Evolutionary conservation across 108 stramenopile genomes (phyloP), one percentile per base, ranked within the genome.

Genomic region (Cyclostephanos tholiformis): DNA sequence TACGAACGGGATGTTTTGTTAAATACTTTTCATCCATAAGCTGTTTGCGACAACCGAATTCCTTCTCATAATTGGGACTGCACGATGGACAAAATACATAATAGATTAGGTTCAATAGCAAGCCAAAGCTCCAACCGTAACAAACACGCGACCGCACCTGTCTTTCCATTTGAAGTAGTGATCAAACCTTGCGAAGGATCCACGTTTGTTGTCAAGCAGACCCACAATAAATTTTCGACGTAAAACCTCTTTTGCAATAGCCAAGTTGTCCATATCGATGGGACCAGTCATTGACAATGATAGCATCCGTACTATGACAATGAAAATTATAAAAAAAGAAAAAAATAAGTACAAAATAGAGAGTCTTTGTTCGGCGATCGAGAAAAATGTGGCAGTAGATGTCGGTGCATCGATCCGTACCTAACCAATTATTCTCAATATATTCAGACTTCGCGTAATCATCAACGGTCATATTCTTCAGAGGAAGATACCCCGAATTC

Each of bases 361-460:
- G 49, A 20, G 6, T 23, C n/a, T 19, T 27, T 22, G 53, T 30
- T 29, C 30, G 48, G n/a, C 14, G 12, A 30, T 25, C 12, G 23
- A 26, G 30, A 50, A 6, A 32, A 67, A 32, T 30, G 51, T 11
- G 13, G 16, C 43, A 23, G 11, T 16, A 4, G 6, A 36, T 6
- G 36, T 36, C 36, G 6, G 36, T 6, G 6, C 6, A 6, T 14
- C 8, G 25, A 4, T 6, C 65, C 77, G 71, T 46, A 79, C 77
- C 77, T 67, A 85, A 73, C 85, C 85, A 86, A 74, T 88, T 86
- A 67, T 79, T 74, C 53, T 86, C 85, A 48, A 73, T 75, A 25
- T 61, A 32, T 59, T 83, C 85, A 13, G 74, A 75, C 46, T 75
- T 77, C 7, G 77, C 79, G 65, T 87, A 87, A 49, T 85, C 82